Evolutionary conservation across 2,329 filamentous ascomycete species (phyloP), one percentile per base, ranked within the genome.

Genomic region (Capronia americana): DNA sequence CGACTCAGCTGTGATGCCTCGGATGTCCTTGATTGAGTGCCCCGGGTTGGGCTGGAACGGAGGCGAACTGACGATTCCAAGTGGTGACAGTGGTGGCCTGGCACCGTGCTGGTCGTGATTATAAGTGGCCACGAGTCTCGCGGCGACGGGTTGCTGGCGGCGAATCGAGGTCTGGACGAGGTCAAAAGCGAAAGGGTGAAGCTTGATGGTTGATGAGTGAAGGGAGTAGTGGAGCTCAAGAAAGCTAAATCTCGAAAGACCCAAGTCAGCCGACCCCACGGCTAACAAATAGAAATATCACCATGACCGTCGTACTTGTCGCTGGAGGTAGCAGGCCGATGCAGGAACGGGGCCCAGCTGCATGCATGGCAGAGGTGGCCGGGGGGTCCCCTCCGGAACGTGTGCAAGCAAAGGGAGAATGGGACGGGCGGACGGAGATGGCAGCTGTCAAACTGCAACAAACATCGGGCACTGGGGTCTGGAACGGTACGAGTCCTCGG

Each of bases 281-380:
- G 53, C 38, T 30, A 24, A 55, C 28, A 55, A 51, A 51, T 26
- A 51, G 20, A 10, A 17, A 51, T 12, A 28, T 55, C 4, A 34
- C 11, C 28, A 53, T 26, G 48, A 26, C 48, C 48, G 53, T 30
- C 12, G 44, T 26, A 46, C 6, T n/a, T 26, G 51, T 17, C 11
- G 51, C 17, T 32, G 41, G 30, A 34, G 30, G 28, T 24, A 34
- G 24, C 53, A 55, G 53, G 17, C 46, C 46, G 57, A 61, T 44
- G 58, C 58, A 61, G 58, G 58, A 61, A 61, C 58, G 20, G 26
- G 46, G 30, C 20, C 30, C 26, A 61, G 58, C 30, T 61, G 58
- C 46, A 26, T 34, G 32, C 46, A n/a, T 34, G 32, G 14, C 20
- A 38, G 46, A 17, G 20, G 26, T 46, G 30, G 28, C 26, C 12